Evolutionary conservation across 2,329 filamentous ascomycete genomes (phyloP).

Genomic region (Colletotrichum karsti): DNA sequence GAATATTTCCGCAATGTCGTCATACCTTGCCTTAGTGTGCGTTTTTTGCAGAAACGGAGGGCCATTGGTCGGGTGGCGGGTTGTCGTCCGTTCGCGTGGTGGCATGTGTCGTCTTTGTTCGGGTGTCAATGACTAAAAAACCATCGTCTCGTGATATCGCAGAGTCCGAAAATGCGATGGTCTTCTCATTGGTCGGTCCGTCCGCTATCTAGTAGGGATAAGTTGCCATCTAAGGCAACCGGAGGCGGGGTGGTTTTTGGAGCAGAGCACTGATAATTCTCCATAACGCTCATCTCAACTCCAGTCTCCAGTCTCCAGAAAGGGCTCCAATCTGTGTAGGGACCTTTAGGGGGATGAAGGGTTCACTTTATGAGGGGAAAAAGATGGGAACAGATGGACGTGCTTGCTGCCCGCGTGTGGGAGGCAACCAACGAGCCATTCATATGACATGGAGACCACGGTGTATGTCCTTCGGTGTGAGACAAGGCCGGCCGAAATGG

Average conservation of each 20-base stretch:
- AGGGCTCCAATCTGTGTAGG: neutral
- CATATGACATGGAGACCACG: neutral
- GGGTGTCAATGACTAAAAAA: neutral
- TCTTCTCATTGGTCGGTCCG: neutral
- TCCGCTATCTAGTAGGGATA: neutral
- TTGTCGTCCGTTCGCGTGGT: neutral
- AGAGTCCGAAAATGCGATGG: slow-evolving; percentile 11
- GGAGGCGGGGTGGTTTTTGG: neutral
- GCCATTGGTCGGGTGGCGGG: neutral
- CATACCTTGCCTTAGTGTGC: slow-evolving; percentile 9
- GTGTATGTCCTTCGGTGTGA: neutral
- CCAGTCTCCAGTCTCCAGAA: neutral
- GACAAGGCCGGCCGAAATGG: neutral
- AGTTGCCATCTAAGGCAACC: neutral
- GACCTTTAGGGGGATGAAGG: neutral
- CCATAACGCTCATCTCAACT: slow-evolving; percentile 1
- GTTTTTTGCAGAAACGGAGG: neutral
- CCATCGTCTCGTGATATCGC: neutral
- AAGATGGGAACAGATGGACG: slow-evolving; percentile 13
- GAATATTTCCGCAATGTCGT: slow-evolving; percentile 27
- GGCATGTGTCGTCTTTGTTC: neutral
- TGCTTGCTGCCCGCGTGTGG: neutral
- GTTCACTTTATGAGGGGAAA: slow-evolving; percentile 3
- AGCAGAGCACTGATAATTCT: neutral
- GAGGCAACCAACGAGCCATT: neutral